Conservation (phyloP, 2,329 filamentous ascomycete genomes). For the Chrysoporthe deuterocubensis region DNA sequence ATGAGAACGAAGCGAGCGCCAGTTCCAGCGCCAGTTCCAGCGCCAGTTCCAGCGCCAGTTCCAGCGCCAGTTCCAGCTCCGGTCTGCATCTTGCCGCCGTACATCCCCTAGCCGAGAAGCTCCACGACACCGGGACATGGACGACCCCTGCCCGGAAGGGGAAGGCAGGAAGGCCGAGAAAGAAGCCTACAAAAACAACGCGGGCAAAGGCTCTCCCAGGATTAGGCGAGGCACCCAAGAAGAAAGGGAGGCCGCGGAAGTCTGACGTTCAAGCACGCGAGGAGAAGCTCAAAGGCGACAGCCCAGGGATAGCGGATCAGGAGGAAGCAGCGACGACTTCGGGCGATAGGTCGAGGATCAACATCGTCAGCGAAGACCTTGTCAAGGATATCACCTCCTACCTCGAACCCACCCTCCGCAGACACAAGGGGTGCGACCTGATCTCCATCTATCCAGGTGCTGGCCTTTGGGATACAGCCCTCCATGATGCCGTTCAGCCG, state of each 20-base stretch:
- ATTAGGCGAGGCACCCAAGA: not conserved
- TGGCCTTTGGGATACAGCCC: conserved; percentile 76
- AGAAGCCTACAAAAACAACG: not conserved
- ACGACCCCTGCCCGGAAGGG: not conserved
- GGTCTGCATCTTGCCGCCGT: not conserved
- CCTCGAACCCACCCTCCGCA: conserved; percentile 68
- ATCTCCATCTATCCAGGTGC: conserved; percentile 84
- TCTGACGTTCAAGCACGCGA: not conserved
- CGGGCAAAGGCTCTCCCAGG: not conserved
- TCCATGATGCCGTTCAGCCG: conserved; percentile 76
- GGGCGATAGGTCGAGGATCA: conserved; percentile 50
- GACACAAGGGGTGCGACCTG: conserved; percentile 79
- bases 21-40: too few species aligned
- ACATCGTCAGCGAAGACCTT: conserved; percentile 53
- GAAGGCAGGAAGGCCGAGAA: not conserved
- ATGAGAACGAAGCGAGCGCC: not conserved
- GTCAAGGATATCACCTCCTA: conserved; percentile 70
- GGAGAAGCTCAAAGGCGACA: not conserved
- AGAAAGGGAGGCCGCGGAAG: conserved; percentile 1
- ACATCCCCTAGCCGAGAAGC: conserved; percentile 9
- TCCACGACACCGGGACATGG: conserved; percentile 7
- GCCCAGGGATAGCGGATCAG: not conserved
- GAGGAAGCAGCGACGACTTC: conserved; percentile 15
- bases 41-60: too few species aligned
- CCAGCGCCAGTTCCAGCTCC: not conserved